Evolutionary conservation across 441 rosid species (phyloP).

Genomic region (Isatis lusitanica): DNA sequence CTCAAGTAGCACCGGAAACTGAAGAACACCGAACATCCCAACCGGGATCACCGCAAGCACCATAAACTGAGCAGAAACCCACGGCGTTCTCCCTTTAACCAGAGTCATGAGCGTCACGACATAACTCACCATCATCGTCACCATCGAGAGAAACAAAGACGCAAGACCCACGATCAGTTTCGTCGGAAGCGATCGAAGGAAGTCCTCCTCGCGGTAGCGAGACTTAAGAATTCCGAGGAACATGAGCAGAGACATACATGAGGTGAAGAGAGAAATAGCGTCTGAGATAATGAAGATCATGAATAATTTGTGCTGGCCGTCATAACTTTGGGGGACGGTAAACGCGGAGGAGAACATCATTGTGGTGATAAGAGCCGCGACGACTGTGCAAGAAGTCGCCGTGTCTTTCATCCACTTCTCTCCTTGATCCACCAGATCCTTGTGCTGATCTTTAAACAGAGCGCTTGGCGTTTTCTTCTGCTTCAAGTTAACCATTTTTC

Average conservation of each 20-base stretch:
- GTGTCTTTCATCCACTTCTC: conserved; percentile 78
- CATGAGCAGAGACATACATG: conserved; percentile 65
- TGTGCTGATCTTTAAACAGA: conserved; percentile 56
- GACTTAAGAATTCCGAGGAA: conserved; percentile 73
- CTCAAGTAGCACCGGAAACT: conserved; percentile 69
- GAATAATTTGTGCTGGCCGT: conserved; percentile 32
- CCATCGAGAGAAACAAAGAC: conserved; percentile 65
- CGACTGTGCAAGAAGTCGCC: conserved; percentile 66
- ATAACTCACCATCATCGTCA: conserved; percentile 69
- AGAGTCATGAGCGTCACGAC: conserved; percentile 29
- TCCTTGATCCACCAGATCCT: conserved; percentile 53
- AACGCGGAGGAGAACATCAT: conserved; percentile 72
- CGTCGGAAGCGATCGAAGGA: conserved; percentile 58
- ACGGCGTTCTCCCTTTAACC: not conserved
- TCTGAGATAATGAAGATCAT: conserved; percentile 54
- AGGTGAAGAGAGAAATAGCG: conserved; percentile 61
- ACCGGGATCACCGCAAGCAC: conserved; percentile 60
- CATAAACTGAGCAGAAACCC: conserved; percentile 52
- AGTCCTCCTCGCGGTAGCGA: conserved; percentile 72
- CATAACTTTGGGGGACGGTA: conserved; percentile 57
- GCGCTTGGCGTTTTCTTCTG: conserved; percentile 50
- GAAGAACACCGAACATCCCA: conserved; percentile 57
- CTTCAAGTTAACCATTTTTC: conserved; percentile 47
- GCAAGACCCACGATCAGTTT: conserved; percentile 68
- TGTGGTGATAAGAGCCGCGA: conserved; percentile 71